These are phyloP conservation scores for Aphanoascus verrucosus DNA, from an alignment of 2,329 filamentous ascomycete genomes.

Conservation along the genomic window DNA sequence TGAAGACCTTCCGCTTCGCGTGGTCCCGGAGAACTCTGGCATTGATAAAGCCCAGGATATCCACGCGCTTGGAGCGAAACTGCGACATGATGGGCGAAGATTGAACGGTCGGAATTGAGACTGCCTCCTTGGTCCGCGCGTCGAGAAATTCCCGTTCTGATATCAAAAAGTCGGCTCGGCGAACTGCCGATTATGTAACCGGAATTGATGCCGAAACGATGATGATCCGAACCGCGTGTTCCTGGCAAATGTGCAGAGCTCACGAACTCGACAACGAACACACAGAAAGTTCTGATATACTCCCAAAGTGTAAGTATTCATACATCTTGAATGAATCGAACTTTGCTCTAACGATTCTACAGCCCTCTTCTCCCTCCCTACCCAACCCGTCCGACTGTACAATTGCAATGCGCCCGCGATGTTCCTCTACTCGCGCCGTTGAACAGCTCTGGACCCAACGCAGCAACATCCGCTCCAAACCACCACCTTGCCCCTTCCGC, in stretches of 20 bases:
- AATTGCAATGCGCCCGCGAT: slow-evolving; percentile 12
- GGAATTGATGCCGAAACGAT: no score
- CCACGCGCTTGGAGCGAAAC: slow-evolving; percentile 82
- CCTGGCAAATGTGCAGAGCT: not conserved
- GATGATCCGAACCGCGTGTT: not conserved
- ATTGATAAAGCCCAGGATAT: slow-evolving; percentile 80
- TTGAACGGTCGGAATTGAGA: not conserved
- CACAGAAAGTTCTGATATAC: not conserved
- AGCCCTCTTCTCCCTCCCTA: not conserved
- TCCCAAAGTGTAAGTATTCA: not conserved
- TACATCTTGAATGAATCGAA: not conserved
- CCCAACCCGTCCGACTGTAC: not conserved
- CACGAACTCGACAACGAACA: not conserved
- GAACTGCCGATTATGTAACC: no score
- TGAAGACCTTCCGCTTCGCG: slow-evolving; percentile 89
- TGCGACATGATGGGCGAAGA: slow-evolving; percentile 57
- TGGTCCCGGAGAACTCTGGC: slow-evolving; percentile 82
- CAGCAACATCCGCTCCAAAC: no score
- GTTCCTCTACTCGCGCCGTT: slow-evolving; percentile 2
- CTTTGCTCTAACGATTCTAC: not conserved
- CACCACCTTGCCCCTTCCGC: no score
- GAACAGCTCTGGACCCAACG: slow-evolving; percentile 7
- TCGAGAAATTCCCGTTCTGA: not conserved
- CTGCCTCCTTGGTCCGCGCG: not conserved
- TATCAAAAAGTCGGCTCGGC: not conserved